Base-by-base conservation (phyloP, 2,329 filamentous ascomycete species). In the Lachnum nothofagi region DNA sequence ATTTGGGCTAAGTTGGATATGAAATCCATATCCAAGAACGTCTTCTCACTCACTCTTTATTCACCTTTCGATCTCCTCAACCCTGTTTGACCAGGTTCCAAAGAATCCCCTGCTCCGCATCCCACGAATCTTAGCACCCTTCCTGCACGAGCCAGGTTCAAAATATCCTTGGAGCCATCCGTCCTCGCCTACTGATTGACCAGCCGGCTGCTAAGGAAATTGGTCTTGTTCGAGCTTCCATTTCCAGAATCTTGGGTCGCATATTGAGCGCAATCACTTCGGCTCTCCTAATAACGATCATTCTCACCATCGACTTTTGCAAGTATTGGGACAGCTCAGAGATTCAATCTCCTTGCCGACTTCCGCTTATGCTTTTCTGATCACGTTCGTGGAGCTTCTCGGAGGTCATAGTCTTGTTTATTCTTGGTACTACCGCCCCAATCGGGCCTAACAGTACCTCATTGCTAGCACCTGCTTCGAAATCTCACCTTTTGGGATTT, bases 221-320 rank as follows among this genome's bases (percentile, higher is more conserved):
- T 52, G 41, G 43, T 41, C 52, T 57, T 54, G 54, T 55, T 58
- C 53, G 52, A 62, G 56, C 54, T 60, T 56, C 60, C 54, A 51
- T 54, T 62, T 61, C 61, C 58, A 65, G 60, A 60, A 60, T 56
- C 57, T 60, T 62, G 59, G 61, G 53, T 55, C 49, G 60, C 61
- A 60, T 62, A n/a, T n/a, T n/a, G n/a, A n/a, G 60, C 63, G 60
- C 60, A 59, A 63, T 58, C 60, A 44, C 34, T 57, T 54, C 50
- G 40, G 49, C 42, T 49, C 46, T 51, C 35, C 42, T 61, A 59
- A 45, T 57, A 51, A 56, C 55, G 49, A 58, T 51, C 49, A 31
- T 51, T 47, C 52, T 33, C 44, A 51, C 53, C 45, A 52, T 47
- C 20, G 24, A 33, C 38, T 22, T 52, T 14, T 50, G 49, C 41